phyloP scores from a whole-genome alignment of 345 rosid species.

The Heritiera littoralis region DNA sequence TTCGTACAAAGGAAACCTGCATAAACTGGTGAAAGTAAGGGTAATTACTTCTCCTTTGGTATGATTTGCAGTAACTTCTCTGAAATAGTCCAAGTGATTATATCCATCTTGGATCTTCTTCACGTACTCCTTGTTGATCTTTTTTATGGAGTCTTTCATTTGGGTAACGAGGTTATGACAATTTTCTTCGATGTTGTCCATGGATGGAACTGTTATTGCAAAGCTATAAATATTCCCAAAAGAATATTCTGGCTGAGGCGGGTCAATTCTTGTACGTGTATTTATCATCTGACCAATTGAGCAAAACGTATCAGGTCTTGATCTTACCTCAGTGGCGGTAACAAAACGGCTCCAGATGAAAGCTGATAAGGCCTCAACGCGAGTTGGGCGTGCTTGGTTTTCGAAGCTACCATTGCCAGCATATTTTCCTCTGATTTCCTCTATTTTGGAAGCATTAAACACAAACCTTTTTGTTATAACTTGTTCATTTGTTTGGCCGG shows the following conservation, averaged over 20 bases:
- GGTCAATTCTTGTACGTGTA: conserved; percentile 21
- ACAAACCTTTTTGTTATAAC: conserved; percentile 33
- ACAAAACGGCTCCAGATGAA: neutral
- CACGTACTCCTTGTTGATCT: neutral
- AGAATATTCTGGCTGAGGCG: neutral
- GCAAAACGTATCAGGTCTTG: neutral
- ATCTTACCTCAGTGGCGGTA: neutral
- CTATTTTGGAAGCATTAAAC: conserved; percentile 26
- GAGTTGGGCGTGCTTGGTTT: conserved; percentile 26
- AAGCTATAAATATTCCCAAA: neutral
- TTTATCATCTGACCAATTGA: conserved; percentile 28
- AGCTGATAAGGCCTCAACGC: conserved; percentile 18
- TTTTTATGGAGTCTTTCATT: neutral
- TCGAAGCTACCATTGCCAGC: neutral
- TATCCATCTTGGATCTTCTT: conserved; percentile 13
- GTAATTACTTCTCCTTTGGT: neutral
- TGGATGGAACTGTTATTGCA: neutral
- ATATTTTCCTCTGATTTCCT: conserved; percentile 24
- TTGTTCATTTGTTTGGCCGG: conserved; percentile 11
- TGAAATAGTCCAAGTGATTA: neutral
- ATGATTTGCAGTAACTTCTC: neutral
- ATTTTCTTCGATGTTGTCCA: neutral
- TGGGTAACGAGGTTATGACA: neutral
- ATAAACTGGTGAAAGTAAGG: neutral
- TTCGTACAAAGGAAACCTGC: conserved; percentile 5